Evolutionary conservation across 2,329 filamentous ascomycete genomes (phyloP).

Genomic region (Zasmidium angulare): DNA sequence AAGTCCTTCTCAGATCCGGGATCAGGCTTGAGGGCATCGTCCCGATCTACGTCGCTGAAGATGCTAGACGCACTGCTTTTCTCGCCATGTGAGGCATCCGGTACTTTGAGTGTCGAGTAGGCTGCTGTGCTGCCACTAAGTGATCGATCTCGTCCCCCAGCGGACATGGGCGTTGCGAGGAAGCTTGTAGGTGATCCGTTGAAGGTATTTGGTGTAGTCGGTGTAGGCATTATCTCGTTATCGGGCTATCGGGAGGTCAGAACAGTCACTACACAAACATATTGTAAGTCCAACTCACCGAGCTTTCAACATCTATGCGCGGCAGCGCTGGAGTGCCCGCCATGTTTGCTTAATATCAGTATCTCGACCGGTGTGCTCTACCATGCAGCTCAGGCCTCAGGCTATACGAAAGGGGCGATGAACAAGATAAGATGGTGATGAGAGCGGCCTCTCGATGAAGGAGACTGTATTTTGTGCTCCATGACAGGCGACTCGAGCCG

Average conservation of each 20-base stretch:
- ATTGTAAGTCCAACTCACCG: constrained; percentile 1
- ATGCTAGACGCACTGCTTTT: constrained; percentile 20
- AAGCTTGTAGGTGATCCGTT: constrained; percentile 16
- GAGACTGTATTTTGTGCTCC: not conserved
- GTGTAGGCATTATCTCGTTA: constrained; percentile 16
- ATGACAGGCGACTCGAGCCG: not conserved
- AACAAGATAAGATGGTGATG: not conserved
- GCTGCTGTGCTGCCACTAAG: constrained; percentile 21
- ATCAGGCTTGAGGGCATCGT: constrained; percentile 72
- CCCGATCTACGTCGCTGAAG: constrained; percentile 24
- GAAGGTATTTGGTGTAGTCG: constrained; percentile 13
- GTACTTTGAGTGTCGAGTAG: constrained; percentile 21
- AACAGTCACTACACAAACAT: not conserved
- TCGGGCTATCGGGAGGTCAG: constrained; percentile 7
- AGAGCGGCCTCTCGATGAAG: constrained; percentile 1
- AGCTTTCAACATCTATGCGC: constrained; percentile 21
- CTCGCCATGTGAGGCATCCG: constrained; percentile 17
- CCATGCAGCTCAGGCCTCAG: not conserved
- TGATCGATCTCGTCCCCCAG: constrained; percentile 20
- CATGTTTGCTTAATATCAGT: constrained; percentile 11
- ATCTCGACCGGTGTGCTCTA: not conserved
- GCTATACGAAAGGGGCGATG: not conserved
- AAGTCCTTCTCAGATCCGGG: constrained; percentile 75
- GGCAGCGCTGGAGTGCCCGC: constrained; percentile 19
- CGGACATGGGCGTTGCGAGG: constrained; percentile 13